These are phyloP conservation scores for Candida mattraensis DNA, from an alignment of 805 yeast genomes.

Conservation along the genomic window DNA sequence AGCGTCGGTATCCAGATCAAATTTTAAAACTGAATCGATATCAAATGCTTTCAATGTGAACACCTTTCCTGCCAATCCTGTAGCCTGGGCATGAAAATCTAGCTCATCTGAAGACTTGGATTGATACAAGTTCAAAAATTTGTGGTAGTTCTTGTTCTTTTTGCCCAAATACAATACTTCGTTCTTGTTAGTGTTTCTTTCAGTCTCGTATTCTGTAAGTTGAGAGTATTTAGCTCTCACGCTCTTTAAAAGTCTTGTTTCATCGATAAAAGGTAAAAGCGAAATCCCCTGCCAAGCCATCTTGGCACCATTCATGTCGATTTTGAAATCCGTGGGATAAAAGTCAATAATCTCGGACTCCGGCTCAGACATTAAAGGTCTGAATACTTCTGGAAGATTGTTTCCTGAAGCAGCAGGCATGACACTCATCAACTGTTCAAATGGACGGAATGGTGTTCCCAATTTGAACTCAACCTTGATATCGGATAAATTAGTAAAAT, in stretches of 20 bases:
- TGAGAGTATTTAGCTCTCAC: conserved; percentile 64
- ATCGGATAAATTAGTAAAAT: conserved; percentile 58
- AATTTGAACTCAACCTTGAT: conserved; percentile 55
- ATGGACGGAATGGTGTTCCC: conserved; percentile 86
- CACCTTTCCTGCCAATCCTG: conserved; percentile 62
- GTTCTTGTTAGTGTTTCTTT: conserved; percentile 67
- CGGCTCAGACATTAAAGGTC: conserved; percentile 76
- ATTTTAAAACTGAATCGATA: conserved; percentile 36
- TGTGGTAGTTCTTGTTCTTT: conserved; percentile 50
- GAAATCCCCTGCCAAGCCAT: conserved; percentile 97
- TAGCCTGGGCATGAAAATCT: conserved; percentile 46
- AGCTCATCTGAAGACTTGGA: conserved; percentile 30
- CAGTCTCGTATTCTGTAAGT: conserved; percentile 64
- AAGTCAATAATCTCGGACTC: conserved; percentile 86
- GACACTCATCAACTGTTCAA: conserved; percentile 92
- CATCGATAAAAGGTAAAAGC: conserved; percentile 87
- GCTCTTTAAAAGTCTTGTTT: conserved; percentile 62
- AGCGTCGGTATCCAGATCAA: conserved; percentile 41
- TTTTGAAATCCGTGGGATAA: conserved; percentile 82
- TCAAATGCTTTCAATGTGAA: conserved; percentile 36
- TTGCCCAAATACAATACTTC: conserved; percentile 71
- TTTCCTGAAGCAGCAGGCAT: conserved; percentile 93
- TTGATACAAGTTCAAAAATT: conserved; percentile 44
- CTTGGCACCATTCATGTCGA: conserved; percentile 94
- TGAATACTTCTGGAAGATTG: conserved; percentile 76